Evolutionary conservation across 2,329 filamentous ascomycete species (phyloP).

Genomic region (Aspergillus ustus): DNA sequence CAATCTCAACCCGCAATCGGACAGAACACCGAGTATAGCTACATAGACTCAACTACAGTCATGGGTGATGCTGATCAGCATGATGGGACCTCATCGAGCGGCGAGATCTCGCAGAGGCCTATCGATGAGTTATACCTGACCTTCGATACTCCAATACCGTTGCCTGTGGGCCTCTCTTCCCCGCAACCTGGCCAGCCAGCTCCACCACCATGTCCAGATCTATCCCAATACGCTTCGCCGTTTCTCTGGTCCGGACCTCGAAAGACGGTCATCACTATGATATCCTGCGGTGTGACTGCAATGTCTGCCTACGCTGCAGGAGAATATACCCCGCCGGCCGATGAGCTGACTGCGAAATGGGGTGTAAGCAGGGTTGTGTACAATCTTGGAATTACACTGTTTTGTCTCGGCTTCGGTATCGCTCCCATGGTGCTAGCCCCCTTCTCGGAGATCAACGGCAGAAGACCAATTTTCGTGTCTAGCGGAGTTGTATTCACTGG

Average conservation of each 20-base stretch:
- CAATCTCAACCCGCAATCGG: slow-evolving; percentile 2
- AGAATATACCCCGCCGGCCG: slow-evolving; percentile 71
- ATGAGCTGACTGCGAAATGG: slow-evolving; percentile 70
- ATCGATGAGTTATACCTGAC: slow-evolving; percentile 63
- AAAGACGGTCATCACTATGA: slow-evolving; percentile 69
- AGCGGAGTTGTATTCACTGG: slow-evolving; percentile 71
- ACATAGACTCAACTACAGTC: background rate
- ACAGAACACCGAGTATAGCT: slow-evolving; percentile 10
- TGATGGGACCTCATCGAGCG: background rate
- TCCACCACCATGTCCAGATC: slow-evolving; percentile 63
- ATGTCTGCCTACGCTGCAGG: slow-evolving; percentile 79
- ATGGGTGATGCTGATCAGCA: background rate
- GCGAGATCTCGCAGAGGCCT: slow-evolving; percentile 16
- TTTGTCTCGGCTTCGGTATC: slow-evolving; percentile 78
- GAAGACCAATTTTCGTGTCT: slow-evolving; percentile 76
- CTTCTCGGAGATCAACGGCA: slow-evolving; percentile 82
- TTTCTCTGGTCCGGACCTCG: slow-evolving; percentile 69
- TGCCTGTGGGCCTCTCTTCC: slow-evolving; percentile 34
- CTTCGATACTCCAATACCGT: slow-evolving; percentile 62
- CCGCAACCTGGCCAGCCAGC: slow-evolving; percentile 31
- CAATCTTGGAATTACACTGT: slow-evolving; percentile 75
- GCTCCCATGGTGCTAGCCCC: slow-evolving; percentile 86
- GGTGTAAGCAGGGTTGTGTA: slow-evolving; percentile 65
- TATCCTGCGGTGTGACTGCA: slow-evolving; percentile 75
- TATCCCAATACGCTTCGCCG: slow-evolving; percentile 70